Evolutionary conservation across 257 asterid species (phyloP).

Genomic region (Solanum phureja): DNA sequence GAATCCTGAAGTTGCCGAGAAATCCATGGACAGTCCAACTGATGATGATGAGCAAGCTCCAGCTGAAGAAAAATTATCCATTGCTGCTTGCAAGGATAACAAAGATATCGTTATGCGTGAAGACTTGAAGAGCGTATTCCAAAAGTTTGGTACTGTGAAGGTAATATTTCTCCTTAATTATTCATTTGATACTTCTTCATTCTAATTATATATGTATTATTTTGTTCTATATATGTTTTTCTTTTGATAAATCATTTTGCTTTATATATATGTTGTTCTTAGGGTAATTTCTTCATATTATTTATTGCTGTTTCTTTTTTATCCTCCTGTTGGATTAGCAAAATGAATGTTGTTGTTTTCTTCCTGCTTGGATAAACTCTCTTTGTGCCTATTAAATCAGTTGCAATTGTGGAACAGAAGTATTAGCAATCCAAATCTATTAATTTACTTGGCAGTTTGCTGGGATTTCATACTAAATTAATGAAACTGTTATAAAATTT

Average conservation of each 20-base stretch:
- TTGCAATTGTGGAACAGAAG: not conserved
- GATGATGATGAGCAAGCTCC: slow-evolving; percentile 32
- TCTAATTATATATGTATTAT: not conserved
- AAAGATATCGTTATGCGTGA: slow-evolving; percentile 79
- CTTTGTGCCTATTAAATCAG: not conserved
- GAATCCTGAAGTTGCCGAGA: slow-evolving; percentile 30
- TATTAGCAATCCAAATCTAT: not conserved
- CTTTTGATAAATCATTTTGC: not conserved
- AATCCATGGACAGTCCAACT: slow-evolving; percentile 20
- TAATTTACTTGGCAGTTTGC: not conserved
- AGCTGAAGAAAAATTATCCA: slow-evolving; percentile 22
- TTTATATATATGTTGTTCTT: not conserved
- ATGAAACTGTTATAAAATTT: not conserved
- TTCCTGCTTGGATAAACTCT: not conserved
- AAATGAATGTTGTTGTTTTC: not conserved
- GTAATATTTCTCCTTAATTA: slow-evolving; percentile 15
- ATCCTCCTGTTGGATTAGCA: not conserved
- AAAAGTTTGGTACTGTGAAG: slow-evolving; percentile 77
- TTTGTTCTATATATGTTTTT: not conserved
- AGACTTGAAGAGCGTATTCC: slow-evolving; percentile 60
- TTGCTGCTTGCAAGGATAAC: slow-evolving; percentile 44
- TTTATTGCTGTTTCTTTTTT: not conserved
- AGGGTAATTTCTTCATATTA: not conserved
- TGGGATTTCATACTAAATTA: no score
- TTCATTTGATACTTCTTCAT: not conserved